Percentiles rank a stretch among this genome's conserved stretches.
These are phyloP conservation scores for Botryosphaeria dothidea DNA, from an alignment of 2,329 filamentous ascomycete genomes.

Conservation along the genomic window DNA sequence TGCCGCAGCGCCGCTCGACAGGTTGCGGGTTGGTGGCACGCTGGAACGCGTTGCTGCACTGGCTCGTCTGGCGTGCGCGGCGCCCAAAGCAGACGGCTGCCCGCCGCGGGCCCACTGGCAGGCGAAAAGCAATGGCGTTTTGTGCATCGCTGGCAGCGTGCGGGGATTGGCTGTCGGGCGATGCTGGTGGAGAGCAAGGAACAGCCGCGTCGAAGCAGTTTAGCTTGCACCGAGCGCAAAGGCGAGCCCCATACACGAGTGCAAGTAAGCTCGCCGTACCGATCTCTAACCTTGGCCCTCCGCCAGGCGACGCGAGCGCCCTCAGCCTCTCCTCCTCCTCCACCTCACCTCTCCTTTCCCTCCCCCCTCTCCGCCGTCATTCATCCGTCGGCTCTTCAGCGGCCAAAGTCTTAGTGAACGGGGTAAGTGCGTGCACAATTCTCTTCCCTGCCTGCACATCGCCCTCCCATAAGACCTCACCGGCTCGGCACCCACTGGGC, in stretches of 20 bases:
- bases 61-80: slow-evolving; percentile 6
- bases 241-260: slow-evolving; percentile 23
- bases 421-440: slow-evolving; percentile 20
- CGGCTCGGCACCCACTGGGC: neutral
- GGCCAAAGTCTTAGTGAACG: slow-evolving; percentile 20
- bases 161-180: slow-evolving; percentile 22
- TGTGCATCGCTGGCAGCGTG: slow-evolving; percentile 16
- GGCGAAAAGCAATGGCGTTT: slow-evolving; percentile 19
- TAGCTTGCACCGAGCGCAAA: slow-evolving; percentile 17
- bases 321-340: slow-evolving; percentile 28
- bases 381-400: slow-evolving; percentile 21
- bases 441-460: slow-evolving; percentile 19
- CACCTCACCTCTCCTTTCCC: slow-evolving; percentile 23
- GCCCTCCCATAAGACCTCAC: slow-evolving; percentile 18
- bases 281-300: slow-evolving; percentile 17
- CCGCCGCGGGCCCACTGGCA: slow-evolving; percentile 2
- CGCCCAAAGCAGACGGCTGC: slow-evolving; percentile 3
- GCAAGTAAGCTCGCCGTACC: slow-evolving; percentile 20
- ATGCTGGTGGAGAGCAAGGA: slow-evolving; percentile 21
- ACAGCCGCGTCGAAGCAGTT: slow-evolving; percentile 18
- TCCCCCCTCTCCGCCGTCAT: slow-evolving; percentile 23
- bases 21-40: slow-evolving; percentile 1
- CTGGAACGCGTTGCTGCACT: slow-evolving; percentile 3
- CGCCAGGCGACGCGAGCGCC: slow-evolving; percentile 21
- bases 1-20: neutral